Base-by-base conservation (phyloP, 148 eudicot species). In the Euryodendron excelsum region DNA sequence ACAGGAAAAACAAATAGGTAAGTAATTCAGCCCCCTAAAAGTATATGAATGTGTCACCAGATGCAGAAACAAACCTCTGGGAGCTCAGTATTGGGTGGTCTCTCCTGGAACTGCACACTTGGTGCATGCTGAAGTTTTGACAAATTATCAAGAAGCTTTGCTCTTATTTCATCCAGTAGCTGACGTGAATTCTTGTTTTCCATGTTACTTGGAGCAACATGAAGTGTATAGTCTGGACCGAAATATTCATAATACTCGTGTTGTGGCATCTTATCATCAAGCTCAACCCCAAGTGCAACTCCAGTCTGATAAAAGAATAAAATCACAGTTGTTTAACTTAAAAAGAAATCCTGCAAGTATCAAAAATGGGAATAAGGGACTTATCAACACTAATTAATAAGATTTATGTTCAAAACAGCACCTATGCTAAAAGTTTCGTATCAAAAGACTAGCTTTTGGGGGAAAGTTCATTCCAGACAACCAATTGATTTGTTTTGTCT, bases 191-290 rank as follows among this genome's bases (percentile, higher is more conserved):
- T 94, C 83, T 94, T 90, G 82, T 94, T 92, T 84, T 90, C 96
- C 97, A 94, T 92, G 85, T 91, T 94, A 88, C 98, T 94, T 60
- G 96, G 91, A 78, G 94, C 93, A 76, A 94, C 96, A 78, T 94
- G 96, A 60, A 94, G 94, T 47, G 91, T 89, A 84, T 90, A 94
- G 62, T 94, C 98, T 56, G 98, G 96, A 63, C 98, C 96, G 76
- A 91, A 94, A 71, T 94, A 94, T 80, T 91, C 94, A 80, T 82
- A 91, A 66, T 91, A 94, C 86, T 94, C 96, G 61, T 94, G 89
- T 15, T 89, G 94, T 56, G 98, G 98, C 92, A 93, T 89, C 81
- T 88, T 89, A 83, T 93, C 96, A 56, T 89, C 96, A 58, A 93
- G 85, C 58, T 93, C 98, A 76, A 83, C 52, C 66, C 98, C 98